phyloP scores from a whole-genome alignment of 768 basidiomycete genomes.

The Tulasnella sp. region DNA sequence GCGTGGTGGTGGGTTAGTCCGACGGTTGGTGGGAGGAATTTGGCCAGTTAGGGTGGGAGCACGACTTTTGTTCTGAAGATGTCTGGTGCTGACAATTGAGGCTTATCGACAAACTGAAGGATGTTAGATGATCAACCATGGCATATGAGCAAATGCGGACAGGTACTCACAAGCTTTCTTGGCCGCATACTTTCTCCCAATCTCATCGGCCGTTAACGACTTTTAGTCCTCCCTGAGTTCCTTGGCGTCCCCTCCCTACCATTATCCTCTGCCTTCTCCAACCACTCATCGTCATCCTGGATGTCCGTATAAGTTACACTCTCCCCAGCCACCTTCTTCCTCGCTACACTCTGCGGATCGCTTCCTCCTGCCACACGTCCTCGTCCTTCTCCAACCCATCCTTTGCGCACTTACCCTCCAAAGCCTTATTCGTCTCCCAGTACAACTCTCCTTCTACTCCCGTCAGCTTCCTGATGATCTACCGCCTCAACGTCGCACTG shows the following conservation, averaged over 20 bases:
- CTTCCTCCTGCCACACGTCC: slow-evolving; percentile 27
- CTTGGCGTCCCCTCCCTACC: slow-evolving; percentile 24
- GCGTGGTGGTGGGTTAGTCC: slow-evolving; percentile 53
- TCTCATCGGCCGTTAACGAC: slow-evolving; percentile 40
- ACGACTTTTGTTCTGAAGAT: slow-evolving; percentile 86
- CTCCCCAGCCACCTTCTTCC: slow-evolving; percentile 23
- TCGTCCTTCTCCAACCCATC: slow-evolving; percentile 15
- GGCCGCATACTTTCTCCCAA: slow-evolving; percentile 47
- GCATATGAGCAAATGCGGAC: too few relatives aligned
- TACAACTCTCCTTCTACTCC: slow-evolving; percentile 10
- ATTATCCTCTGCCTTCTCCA: slow-evolving; percentile 41
- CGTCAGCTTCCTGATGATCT: slow-evolving; percentile 37
- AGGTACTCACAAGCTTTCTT: slow-evolving; percentile 47
- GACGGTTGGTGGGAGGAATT: slow-evolving; percentile 45
- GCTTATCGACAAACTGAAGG: slow-evolving; percentile 33
- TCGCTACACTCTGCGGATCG: slow-evolving; percentile 23
- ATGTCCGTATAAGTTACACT: slow-evolving; percentile 41
- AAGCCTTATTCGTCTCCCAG: slow-evolving; percentile 22
- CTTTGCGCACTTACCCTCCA: slow-evolving; percentile 7
- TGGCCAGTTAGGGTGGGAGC: slow-evolving; percentile 88
- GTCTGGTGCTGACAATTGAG: slow-evolving; percentile 83
- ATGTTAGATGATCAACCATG: background rate
- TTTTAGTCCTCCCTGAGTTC: slow-evolving; percentile 32
- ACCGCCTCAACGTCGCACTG: slow-evolving; percentile 39
- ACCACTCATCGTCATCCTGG: slow-evolving; percentile 56